Base-by-base conservation (phyloP, 495 filamentous ascomycete species). In the Astrocystis sublimbata region DNA sequence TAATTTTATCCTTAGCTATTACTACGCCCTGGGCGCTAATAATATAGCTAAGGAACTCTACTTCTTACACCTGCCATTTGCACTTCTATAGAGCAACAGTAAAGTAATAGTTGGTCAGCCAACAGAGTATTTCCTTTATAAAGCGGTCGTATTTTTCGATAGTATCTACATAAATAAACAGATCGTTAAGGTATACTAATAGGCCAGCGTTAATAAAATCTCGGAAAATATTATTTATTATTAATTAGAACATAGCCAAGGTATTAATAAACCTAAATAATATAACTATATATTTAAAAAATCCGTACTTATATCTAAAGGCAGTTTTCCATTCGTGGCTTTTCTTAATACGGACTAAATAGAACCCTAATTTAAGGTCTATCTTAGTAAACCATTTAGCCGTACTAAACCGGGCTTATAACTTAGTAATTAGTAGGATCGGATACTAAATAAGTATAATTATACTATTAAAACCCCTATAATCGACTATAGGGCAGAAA, bases 221-320 rank as follows among this genome's bases (percentile, higher is more conserved):
- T 23, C 24, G 6, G 24, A 46, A 46, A 23, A 46, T 46, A 46
- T 46, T 23, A 24, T 46, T 46, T 46, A 46, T 46, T 23, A 46
- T 4, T 6, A n/a, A 4, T 46, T 46, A 46, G 24, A 46, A 46
- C 9, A 24, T 46, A 24, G 19, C 2, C 24, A 24, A n/a, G n/a
- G n/a, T n/a, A n/a, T n/a, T n/a, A n/a, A n/a, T n/a, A n/a, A n/a
- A n/a, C n/a, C n/a, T n/a, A 46, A 4, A 21, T 24, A 46, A 15
- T 46, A 46, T 15, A 23, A 46, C 10, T 23, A 24, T 46, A 46
- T 46, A 46, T 46, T 46, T 46, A 46, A 46, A 46, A 23, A 46
- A 46, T 10, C 10, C 10, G 24, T 46, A 46, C 10, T 46, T 46
- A 46, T 46, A 46, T 23, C 24, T 23, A 46, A 46, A 46, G 6